Base-by-base conservation (phyloP, 1,139 yeast species). In the Yamadazyma diospyri region DNA sequence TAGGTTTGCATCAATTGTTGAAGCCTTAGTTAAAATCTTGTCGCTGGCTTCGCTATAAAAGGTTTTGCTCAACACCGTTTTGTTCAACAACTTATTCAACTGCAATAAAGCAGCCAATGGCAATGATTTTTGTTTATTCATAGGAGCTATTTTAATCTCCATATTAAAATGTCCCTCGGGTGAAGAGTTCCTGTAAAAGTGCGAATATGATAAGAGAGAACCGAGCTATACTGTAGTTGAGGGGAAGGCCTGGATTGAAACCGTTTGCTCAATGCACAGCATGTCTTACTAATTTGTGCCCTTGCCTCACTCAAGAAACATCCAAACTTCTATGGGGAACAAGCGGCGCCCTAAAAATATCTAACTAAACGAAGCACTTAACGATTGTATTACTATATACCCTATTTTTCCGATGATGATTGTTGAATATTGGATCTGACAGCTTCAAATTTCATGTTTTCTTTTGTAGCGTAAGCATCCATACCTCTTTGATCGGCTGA, bases 31-130 rank as follows among this genome's bases (percentile, higher is more conserved):
- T 41, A 69, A 55, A 12, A 69, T 59, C 41, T 69, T 67, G 35
- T 63, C 69, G 40, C 55, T 63, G 39, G 69, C 57, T 37, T 68
- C 69, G 42, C 60, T 61, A 45, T 68, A 69, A 45, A 69, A 67
- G 29, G 65, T 63, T 26, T 66, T 55, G 37, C 61, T 57, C 16
- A 59, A 50, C 3, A 59, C 34, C 0, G 62, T 47, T 35, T 55
- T 57, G 30, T 49, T 51, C 23, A 59, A 33, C 10, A 47, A 37
- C 4, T 27, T 18, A 32, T 48, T 59, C 28, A 59, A 38, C 32
- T 45, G 46, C 13, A 59, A 46, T 10, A 59, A 26, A 2, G 48
- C 28, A 3, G 41, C 32, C 11, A 59, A 32, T 12, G 43, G 38
- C n/a, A 37, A 18, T 8, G 30, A 29, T 23, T 18, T 40, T 16